Conservation (phyloP, 345 rosid species). For the Angophora floribunda region DNA sequence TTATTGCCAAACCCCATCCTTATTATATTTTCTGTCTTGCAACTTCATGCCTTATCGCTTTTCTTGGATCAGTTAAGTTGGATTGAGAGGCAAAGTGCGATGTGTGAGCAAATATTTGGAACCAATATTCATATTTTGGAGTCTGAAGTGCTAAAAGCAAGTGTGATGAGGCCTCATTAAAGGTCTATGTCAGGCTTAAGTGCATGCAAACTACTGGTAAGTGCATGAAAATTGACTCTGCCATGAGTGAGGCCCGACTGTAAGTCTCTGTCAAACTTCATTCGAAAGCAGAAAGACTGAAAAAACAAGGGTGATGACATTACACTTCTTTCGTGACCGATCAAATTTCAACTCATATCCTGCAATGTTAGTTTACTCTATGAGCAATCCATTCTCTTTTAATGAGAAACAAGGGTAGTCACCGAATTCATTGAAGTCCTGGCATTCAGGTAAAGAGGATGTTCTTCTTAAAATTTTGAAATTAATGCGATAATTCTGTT, state of each 20-base stretch:
- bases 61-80: too few relatives aligned
- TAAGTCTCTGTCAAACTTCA: neutral
- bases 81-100: too few relatives aligned
- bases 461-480: too few relatives aligned
- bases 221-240: neutral
- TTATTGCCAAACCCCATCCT: too few relatives aligned
- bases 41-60: too few relatives aligned
- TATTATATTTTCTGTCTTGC: too few relatives aligned
- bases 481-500: too few relatives aligned
- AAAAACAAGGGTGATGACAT: neutral
- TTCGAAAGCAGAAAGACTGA: neutral
- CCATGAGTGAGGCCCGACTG: neutral
- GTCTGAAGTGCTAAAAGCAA: too few relatives aligned
- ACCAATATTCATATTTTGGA: too few relatives aligned
- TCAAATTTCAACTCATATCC: neutral
- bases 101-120: too few relatives aligned
- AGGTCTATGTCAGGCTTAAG: too few relatives aligned
- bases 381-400: neutral
- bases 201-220: neutral
- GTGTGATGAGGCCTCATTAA: too few relatives aligned
- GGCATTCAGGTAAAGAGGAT: constrained; percentile 22
- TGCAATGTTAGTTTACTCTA: neutral
- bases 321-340: neutral
- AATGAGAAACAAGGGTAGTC: constrained; percentile 1
- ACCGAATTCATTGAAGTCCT: constrained; percentile 24